A percentile compares a stretch with the other conserved stretches of the same genome.
phyloP scores from a whole-genome alignment of 2,329 filamentous ascomycete genomes.

The Fusarium udum region DNA sequence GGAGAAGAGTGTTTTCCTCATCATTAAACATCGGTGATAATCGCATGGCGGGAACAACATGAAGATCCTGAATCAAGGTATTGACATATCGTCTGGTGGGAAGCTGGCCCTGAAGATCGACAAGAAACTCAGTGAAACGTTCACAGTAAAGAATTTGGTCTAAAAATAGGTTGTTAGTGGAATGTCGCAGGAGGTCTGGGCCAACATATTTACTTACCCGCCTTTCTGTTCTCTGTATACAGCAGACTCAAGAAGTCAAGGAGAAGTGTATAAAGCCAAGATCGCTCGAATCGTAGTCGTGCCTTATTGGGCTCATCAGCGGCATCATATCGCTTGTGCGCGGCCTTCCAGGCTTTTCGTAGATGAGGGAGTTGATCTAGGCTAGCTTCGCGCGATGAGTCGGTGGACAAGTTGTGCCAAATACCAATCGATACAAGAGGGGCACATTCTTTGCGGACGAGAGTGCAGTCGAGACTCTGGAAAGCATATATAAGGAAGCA shows the following conservation, averaged over 20 bases:
- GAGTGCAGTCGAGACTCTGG: conserved; percentile 87
- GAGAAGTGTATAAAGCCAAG: conserved; percentile 89
- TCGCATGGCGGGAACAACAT: conserved; percentile 79
- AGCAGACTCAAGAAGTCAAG: conserved; percentile 83
- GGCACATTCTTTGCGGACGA: conserved; percentile 95
- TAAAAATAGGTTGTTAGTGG: conserved; percentile 39
- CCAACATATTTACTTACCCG: conserved; percentile 49
- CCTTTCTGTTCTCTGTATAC: conserved; percentile 64
- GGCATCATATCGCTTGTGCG: conserved; percentile 85
- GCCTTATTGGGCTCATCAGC: conserved; percentile 83
- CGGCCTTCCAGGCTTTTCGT: conserved; percentile 89
- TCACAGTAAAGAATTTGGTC: conserved; percentile 86
- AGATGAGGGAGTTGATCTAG: conserved; percentile 79
- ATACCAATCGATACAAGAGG: conserved; percentile 93
- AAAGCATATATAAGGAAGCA: conserved; percentile 92
- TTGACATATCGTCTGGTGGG: conserved; percentile 96
- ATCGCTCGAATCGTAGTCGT: conserved; percentile 86
- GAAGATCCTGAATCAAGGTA: conserved; percentile 84
- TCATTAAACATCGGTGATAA: conserved; percentile 82
- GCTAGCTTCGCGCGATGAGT: conserved; percentile 75
- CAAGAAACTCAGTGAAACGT: conserved; percentile 89
- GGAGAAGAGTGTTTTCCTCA: conserved; percentile 78
- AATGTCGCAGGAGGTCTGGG: neutral
- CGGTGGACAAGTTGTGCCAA: conserved; percentile 91
- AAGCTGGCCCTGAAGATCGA: conserved; percentile 90